Evolutionary conservation across 495 filamentous ascomycete species (phyloP), one percentile per base, ranked within the genome.

Genomic region (Gamarada debralockiae): DNA sequence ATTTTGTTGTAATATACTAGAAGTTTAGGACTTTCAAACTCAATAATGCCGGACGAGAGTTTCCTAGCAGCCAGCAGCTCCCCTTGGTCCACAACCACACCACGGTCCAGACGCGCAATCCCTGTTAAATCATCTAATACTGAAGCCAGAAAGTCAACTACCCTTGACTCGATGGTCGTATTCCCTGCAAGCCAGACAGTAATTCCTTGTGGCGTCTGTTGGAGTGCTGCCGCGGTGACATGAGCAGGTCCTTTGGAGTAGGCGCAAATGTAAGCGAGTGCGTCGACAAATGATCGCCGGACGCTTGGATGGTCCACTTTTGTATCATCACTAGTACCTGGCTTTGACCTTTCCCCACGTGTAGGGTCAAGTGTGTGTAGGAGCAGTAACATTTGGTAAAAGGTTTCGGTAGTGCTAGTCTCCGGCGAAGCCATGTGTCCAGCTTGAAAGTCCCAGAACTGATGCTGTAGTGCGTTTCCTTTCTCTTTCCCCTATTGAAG

Each of bases 181-280:
- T 53, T 53, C 21, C 39, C 50, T n/a, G 36, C 39, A 14, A 53
- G 21, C 50, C 50, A 53, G 29, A 53, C n/a, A 1, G 46, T 44
- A 24, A 44, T 44, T 10, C 50, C 43, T 7, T 44, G 31, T n/a
- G 21, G 13, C n/a, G 43, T 29, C 40, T 53, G 22, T 39, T 53
- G 38, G 15, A 53, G 36, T 48, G 38, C 50, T 34, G 29, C 25
- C 18, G 50, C 50, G 17, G 50, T 48, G 24, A 53, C 50, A 13
- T 25, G 25, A 31, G 39, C 17, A 31, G 23, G 23, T 24, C 50
- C 50, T 22, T 45, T 53, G 21, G 8, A 6, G 24, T 18, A 44
- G 41, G 25, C 50, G 29, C 50, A 53, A 21, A 53, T 36, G 40
- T 53, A 53, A 4, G 50, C 50, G 29, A 53, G 29, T 9, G 38